phyloP scores from a whole-genome alignment of 768 basidiomycete genomes.

The Termitomyces eurrhizus region DNA sequence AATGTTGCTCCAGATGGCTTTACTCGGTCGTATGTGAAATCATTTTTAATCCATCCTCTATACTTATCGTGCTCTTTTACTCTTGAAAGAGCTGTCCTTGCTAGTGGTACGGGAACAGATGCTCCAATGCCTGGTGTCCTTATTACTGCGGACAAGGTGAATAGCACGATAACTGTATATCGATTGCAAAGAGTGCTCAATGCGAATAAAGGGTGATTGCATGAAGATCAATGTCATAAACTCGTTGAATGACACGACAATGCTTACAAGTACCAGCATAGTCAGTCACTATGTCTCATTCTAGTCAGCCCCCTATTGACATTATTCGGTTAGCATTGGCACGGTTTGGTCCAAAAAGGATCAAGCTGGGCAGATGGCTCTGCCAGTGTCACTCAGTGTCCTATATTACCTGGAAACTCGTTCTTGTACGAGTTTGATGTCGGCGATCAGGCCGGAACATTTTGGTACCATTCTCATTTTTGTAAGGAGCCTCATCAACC shows the following conservation, averaged over 20 bases:
- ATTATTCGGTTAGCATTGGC: neutral
- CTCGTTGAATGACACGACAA: neutral
- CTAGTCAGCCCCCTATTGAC: neutral
- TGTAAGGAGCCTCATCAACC: neutral
- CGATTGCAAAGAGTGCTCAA: neutral
- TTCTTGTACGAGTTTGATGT: conserved; percentile 1
- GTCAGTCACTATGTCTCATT: neutral
- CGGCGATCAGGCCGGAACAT: conserved; percentile 1
- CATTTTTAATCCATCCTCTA: neutral
- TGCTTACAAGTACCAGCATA: neutral
- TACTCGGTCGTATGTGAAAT: neutral
- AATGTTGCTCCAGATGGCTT: neutral
- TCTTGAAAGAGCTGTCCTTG: neutral
- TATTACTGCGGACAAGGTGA: neutral
- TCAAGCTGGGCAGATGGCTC: neutral
- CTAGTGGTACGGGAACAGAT: neutral
- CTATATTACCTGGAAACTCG: conserved; percentile 1
- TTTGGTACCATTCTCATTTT: conserved; percentile 5
- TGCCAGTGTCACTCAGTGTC: neutral
- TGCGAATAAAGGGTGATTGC: neutral
- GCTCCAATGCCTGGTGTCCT: neutral
- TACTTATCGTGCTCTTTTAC: no score
- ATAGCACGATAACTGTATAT: neutral
- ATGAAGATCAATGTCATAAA: conserved; percentile 2
- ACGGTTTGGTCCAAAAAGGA: neutral